Evolutionary conservation across 768 basidiomycete species (phyloP).

Genomic region (Trametes gibbosa): DNA sequence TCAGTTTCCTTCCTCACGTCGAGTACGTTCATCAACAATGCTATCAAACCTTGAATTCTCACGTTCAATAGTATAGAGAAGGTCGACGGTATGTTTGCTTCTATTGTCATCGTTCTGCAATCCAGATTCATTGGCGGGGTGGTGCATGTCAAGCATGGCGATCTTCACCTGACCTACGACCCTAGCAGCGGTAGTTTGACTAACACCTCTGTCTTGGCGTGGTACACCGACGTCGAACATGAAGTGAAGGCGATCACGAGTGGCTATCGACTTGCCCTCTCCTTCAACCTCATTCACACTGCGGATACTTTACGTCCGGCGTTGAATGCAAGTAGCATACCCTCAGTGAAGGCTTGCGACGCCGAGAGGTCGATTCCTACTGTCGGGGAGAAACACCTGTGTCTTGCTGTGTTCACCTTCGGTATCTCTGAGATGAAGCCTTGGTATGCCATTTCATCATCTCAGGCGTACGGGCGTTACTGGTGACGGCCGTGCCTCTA

Average conservation of each 20-base stretch:
- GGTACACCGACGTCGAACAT: constrained; percentile 53
- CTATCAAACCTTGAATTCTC: neutral
- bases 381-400: constrained; percentile 2
- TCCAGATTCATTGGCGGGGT: constrained; percentile 46
- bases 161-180: constrained; percentile 36
- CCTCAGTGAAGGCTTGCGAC: constrained; percentile 14
- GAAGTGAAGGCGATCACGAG: constrained; percentile 48
- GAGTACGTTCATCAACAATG: constrained; percentile 34
- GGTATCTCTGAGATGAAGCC: constrained; percentile 10
- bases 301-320: constrained; percentile 26
- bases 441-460: neutral
- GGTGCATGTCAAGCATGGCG: constrained; percentile 41
- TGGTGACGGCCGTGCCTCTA: no score
- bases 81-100: constrained; percentile 49
- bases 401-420: constrained; percentile 1
- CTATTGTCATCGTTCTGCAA: constrained; percentile 46
- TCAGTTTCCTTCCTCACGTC: constrained; percentile 43
- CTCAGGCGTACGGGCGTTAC: no score
- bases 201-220: constrained; percentile 41
- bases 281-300: constrained; percentile 49
- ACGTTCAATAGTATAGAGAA: constrained; percentile 42
- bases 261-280: constrained; percentile 49
- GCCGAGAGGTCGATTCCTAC: neutral
- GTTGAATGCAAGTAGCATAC: constrained; percentile 26
- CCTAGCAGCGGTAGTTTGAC: constrained; percentile 30